Evolutionary conservation across 371 early-diverging fungal species (phyloP).

Genomic region (Blakeslea trispora): DNA sequence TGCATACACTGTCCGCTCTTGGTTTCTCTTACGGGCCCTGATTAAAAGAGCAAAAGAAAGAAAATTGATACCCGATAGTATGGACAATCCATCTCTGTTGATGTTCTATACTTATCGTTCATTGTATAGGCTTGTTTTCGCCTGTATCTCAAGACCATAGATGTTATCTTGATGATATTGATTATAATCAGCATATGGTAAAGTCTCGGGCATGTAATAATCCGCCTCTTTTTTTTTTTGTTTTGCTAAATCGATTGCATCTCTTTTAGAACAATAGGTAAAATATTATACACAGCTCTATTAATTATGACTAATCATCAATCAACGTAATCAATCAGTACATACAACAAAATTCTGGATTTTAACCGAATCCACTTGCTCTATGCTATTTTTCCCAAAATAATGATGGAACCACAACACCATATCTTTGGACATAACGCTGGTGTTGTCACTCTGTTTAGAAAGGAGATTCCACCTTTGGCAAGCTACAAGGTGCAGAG

Average conservation of each 20-base stretch:
- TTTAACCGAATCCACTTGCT: slow-evolving; percentile 53
- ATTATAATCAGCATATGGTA: slow-evolving; percentile 54
- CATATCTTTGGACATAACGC: slow-evolving; percentile 37
- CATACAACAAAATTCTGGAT: slow-evolving; percentile 61
- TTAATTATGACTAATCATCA: not conserved
- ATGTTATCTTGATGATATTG: slow-evolving; percentile 47
- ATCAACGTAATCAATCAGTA: slow-evolving; percentile 23
- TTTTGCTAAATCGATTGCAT: not conserved
- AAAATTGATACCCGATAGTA: slow-evolving; percentile 36
- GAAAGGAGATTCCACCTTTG: slow-evolving; percentile 57
- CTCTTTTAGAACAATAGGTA: slow-evolving; percentile 40
- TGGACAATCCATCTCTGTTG: not conserved
- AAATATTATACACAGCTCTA: too few relatives aligned
- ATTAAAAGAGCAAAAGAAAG: slow-evolving; percentile 33
- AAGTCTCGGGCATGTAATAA: slow-evolving; percentile 1
- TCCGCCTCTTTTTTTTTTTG: slow-evolving; percentile 5
- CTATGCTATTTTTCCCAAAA: slow-evolving; percentile 42
- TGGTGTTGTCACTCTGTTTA: slow-evolving; percentile 50
- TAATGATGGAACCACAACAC: slow-evolving; percentile 43
- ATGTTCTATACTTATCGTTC: not conserved
- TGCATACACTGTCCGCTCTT: slow-evolving; percentile 43
- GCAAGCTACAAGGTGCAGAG: slow-evolving; percentile 53
- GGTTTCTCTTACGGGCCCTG: slow-evolving; percentile 31
- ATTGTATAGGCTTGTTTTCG: slow-evolving; percentile 31
- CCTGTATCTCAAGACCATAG: slow-evolving; percentile 34